Conservation (phyloP, 495 filamentous ascomycete species). For the Penicillium dipodomyicola region DNA sequence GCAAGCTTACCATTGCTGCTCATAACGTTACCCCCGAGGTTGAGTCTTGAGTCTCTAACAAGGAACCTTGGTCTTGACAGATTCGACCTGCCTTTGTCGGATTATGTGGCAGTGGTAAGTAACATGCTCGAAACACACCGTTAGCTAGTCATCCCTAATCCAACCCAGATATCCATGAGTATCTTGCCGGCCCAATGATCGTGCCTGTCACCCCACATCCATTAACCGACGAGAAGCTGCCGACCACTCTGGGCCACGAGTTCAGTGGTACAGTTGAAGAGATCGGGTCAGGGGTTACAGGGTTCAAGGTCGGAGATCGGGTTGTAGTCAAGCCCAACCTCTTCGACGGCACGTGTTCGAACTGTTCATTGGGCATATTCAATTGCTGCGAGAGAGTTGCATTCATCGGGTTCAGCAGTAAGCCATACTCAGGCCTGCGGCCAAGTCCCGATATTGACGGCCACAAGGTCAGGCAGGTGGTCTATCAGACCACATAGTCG, state of each 20-base stretch:
- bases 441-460: background rate
- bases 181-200: slow-evolving; percentile 53
- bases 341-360: slow-evolving; percentile 54
- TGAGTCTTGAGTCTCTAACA: slow-evolving; percentile 2
- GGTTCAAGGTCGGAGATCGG: slow-evolving; percentile 52
- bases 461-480: slow-evolving; percentile 46
- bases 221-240: slow-evolving; percentile 54
- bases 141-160: background rate
- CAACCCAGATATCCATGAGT: slow-evolving; percentile 58
- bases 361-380: slow-evolving; percentile 48
- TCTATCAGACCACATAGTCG: slow-evolving; percentile 54
- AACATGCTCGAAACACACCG: background rate
- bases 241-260: slow-evolving; percentile 61
- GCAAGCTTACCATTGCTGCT: slow-evolving; percentile 16
- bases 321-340: slow-evolving; percentile 60
- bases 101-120: slow-evolving; percentile 37
- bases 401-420: slow-evolving; percentile 58
- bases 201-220: slow-evolving; percentile 57
- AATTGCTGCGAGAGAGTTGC: slow-evolving; percentile 60
- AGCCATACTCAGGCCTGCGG: slow-evolving; percentile 5
- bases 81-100: slow-evolving; percentile 37
- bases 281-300: slow-evolving; percentile 51
- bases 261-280: slow-evolving; percentile 60
- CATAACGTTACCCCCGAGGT: background rate
- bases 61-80: slow-evolving; percentile 14